Percentiles rank a stretch among this genome's conserved stretches.
Evolutionary conservation across 805 yeast species (phyloP).

Genomic region (Lachancea nothofagi): DNA sequence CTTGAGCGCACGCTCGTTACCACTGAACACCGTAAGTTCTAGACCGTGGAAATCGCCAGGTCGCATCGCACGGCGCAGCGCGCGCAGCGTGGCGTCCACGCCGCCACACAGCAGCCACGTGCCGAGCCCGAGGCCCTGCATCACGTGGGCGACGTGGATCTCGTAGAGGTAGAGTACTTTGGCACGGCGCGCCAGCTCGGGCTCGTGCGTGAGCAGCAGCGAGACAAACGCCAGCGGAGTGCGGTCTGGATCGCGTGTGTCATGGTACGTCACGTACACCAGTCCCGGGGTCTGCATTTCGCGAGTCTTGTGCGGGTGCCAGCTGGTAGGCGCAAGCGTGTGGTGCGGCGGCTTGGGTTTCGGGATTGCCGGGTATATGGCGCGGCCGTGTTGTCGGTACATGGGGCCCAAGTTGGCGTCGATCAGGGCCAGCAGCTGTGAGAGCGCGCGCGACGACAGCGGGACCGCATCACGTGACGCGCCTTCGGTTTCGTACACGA

Average conservation of each 20-base stretch:
- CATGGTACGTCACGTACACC: conserved; percentile 24
- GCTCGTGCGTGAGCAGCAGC: conserved; percentile 26
- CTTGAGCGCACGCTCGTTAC: conserved; percentile 21
- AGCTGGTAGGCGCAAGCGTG: no score
- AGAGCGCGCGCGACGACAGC: background rate
- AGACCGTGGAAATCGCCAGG: conserved; percentile 14
- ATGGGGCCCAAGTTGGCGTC: conserved; percentile 23
- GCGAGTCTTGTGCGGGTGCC: conserved; percentile 25
- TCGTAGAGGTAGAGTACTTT: conserved; percentile 30
- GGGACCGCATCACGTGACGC: background rate
- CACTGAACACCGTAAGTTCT: conserved; percentile 29
- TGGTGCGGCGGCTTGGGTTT: background rate
- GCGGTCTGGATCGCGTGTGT: background rate
- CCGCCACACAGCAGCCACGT: conserved; percentile 11
- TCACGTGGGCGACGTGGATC: conserved; percentile 20
- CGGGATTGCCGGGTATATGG: conserved; percentile 13
- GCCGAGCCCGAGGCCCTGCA: conserved; percentile 23
- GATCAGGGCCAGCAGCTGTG: conserved; percentile 14
- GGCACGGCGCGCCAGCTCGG: conserved; percentile 12
- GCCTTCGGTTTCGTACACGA: background rate
- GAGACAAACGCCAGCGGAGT: conserved; percentile 20
- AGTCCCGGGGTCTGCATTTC: conserved; percentile 28
- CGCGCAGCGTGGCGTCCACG: background rate
- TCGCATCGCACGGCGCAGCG: conserved; percentile 1
- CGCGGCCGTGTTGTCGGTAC: conserved; percentile 15